A percentile compares a stretch with the other conserved stretches of the same genome.
Evolutionary conservation across 106 monocot species (phyloP).

Genomic region (Acorus gramineus): DNA sequence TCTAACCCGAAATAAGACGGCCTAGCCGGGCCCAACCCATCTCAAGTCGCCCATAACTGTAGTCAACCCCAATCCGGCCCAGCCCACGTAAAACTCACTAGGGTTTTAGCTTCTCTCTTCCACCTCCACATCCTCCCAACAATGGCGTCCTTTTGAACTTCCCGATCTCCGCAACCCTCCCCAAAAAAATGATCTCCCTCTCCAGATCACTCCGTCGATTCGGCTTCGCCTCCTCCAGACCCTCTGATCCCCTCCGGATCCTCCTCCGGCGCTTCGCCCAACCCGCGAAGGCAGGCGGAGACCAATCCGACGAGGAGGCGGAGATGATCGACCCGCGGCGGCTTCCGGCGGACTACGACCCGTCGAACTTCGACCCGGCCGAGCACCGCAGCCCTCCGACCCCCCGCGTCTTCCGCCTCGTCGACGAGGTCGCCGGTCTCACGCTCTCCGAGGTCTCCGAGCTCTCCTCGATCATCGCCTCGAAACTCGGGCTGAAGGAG

Average conservation of each 20-base stretch:
- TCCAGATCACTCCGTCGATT: no score
- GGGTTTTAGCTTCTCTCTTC: no score
- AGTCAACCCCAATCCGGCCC: no score
- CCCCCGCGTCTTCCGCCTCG: constrained; percentile 81
- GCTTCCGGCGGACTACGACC: constrained; percentile 76
- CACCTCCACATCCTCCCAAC: no score
- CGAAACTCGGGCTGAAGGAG: constrained; percentile 31
- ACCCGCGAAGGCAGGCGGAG: neutral
- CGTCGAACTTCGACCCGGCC: constrained; percentile 68
- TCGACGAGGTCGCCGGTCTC: constrained; percentile 76
- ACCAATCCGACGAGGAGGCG: constrained; percentile 1
- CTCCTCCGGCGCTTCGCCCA: constrained; percentile 6
- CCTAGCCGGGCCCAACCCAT: no score
- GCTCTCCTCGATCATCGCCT: constrained; percentile 53
- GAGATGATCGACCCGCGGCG: constrained; percentile 65
- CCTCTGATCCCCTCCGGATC: neutral
- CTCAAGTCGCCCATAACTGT: no score
- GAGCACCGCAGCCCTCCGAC: constrained; percentile 56
- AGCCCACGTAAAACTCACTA: no score
- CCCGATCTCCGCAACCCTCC: no score
- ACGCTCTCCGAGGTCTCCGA: constrained; percentile 64
- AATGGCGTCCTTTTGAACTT: no score
- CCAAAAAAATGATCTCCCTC: no score
- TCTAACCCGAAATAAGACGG: no score
- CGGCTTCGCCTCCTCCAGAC: constrained; percentile 1